Evolutionary conservation across 805 yeast genomes (phyloP), one percentile per base, ranked within the genome.

Genomic region (Clavispora asparagi): DNA sequence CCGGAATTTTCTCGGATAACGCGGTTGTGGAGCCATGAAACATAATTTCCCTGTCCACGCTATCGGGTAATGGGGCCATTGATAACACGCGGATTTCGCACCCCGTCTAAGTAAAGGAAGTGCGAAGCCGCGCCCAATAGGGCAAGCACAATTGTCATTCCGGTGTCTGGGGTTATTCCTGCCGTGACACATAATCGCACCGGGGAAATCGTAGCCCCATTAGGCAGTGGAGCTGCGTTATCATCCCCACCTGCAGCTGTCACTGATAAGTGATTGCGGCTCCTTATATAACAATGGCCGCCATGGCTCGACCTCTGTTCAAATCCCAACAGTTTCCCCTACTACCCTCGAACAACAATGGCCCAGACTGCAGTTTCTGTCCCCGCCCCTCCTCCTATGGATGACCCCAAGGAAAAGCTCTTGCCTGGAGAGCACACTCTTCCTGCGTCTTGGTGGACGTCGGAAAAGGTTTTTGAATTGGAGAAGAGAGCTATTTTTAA

Each of bases 381-480:
- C 11, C 63, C 67, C 17, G 53, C 59, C 35, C 60, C 65, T 25
- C 62, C 65, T 10, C 63, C 68, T 8, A 35, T 30, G 13, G 56
- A 50, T 26, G 28, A 40, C 17, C 43, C 49, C 8, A 43, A 33
- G 12, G 59, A 52, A 14, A 51, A 49, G 30, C 47, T 58, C 42
- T 44, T 59, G 27, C 62, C 62, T 2, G 63, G 64, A 12, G 61
- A 60, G 39, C 63, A 79, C 62, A 80, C 85, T 0, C 68, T 80
- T 40, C 85, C 85, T 27, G 81, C 85, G 10, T 76, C 82, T 16
- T 80, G 85, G 85, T 80, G 83, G 83, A 76, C 78, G 16, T 77
- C 82, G 10, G 78, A 76, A 45, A 76, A 76, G 49, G 75, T 80
- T 40, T 76, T 76, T 55, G 83, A 80, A 39, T 65, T 79, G 46